These are phyloP conservation scores for Epipyxis sp. DNA, from an alignment of 108 stramenopile genomes.

Conservation along the genomic window DNA sequence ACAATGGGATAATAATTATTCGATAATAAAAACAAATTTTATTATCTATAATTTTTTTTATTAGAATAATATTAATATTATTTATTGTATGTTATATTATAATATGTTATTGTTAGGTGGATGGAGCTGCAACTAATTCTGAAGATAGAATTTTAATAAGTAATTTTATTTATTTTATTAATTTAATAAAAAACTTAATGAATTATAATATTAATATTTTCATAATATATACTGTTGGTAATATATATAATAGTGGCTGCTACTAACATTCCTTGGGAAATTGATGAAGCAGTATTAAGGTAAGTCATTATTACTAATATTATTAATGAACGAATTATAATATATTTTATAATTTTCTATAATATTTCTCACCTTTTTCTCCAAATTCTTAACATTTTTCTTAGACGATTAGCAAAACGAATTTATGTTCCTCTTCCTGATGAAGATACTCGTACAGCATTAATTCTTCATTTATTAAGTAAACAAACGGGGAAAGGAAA, in stretches of 20 bases:
- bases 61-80: too few relatives aligned
- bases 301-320: too few relatives aligned
- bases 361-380: neutral
- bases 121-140: constrained; percentile 8
- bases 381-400: too few relatives aligned
- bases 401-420: constrained; percentile 19
- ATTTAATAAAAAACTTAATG: neutral
- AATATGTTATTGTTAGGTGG: neutral
- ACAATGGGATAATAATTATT: too few relatives aligned
- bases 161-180: neutral
- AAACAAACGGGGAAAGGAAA: constrained; percentile 4
- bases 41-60: too few relatives aligned
- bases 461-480: constrained; percentile 3
- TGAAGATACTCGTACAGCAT: neutral
- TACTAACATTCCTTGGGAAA: constrained; percentile 28
- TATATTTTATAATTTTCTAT: too few relatives aligned
- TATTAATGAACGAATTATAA: too few relatives aligned
- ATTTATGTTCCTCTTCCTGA: constrained; percentile 32
- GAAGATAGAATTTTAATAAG: constrained; percentile 17
- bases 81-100: too few relatives aligned
- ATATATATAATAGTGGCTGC: neutral
- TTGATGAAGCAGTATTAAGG: constrained; percentile 24
- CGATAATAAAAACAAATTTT: too few relatives aligned
- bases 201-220: neutral
- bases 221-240: neutral